Percentiles rank a stretch among this genome's conserved stretches.
phyloP scores from a whole-genome alignment of 192 early-diverging fungal genomes.

The Allomyces macrogynus region DNA sequence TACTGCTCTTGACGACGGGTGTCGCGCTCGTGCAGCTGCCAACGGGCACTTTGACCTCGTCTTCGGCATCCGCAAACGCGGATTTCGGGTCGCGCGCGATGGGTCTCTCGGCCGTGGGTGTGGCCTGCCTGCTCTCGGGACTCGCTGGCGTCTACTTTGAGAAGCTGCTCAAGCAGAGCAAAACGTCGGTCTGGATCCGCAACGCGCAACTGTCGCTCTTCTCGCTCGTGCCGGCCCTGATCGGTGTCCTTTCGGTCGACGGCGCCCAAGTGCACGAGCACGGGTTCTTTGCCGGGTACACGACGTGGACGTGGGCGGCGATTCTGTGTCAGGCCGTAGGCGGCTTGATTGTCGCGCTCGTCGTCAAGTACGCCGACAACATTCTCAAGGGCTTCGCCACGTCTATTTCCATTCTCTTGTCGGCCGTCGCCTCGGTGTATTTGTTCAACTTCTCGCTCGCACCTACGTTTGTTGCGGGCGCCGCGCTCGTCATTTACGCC shows the following conservation, averaged over 20 bases:
- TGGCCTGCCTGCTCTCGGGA: conserved; percentile 82
- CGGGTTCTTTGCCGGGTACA: conserved; percentile 91
- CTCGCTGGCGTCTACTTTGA: conserved; percentile 97
- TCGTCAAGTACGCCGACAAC: conserved; percentile 97
- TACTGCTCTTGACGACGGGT: conserved; percentile 64
- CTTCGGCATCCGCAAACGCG: neutral
- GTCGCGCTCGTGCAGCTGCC: conserved; percentile 75
- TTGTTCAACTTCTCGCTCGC: conserved; percentile 66
- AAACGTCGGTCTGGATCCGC: conserved; percentile 66
- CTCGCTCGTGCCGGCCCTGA: conserved; percentile 55
- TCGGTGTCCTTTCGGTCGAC: conserved; percentile 61
- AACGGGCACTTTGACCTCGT: conserved; percentile 9
- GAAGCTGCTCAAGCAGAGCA: conserved; percentile 79
- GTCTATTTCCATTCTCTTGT: conserved; percentile 83
- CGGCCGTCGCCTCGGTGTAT: conserved; percentile 57
- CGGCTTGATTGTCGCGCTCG: conserved; percentile 82
- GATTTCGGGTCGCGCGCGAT: conserved; percentile 5
- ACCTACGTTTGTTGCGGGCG: conserved; percentile 46
- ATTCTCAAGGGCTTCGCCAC: conserved; percentile 99
- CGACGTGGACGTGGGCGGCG: conserved; percentile 49
- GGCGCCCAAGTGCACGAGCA: conserved; percentile 38
- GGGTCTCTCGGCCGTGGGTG: conserved; percentile 54
- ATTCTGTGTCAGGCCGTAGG: conserved; percentile 79
- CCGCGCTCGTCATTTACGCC: conserved; percentile 47
- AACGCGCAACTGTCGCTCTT: conserved; percentile 86